Base-by-base conservation (phyloP, 768 basidiomycete species). In the Tylopilus intermedius region DNA sequence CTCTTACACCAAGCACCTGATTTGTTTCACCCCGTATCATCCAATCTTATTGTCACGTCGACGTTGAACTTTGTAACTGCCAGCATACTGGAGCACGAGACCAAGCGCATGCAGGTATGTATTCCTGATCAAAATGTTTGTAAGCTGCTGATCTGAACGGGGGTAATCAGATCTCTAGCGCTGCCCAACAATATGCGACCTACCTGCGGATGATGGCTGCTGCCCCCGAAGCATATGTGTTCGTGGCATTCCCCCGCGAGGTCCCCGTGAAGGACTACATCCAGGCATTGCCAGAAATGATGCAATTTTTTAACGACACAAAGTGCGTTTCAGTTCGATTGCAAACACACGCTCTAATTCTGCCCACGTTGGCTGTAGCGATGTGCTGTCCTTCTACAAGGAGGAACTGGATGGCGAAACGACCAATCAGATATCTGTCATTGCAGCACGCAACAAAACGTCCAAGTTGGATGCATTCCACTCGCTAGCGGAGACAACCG, bases 341-440 rank as follows among this genome's bases (percentile, higher is more conserved):
- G 38, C 30, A 30, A 30, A 30, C 30, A 8, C n/a, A 39, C 35
- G 8, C 6, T 26, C 13, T 14, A 8, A 18, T 22, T 9, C 33
- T 38, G 24, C 22, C 5, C 33, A 2, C 32, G 8, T n/a, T 2
- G 38, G 4, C 10, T 58, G 30, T 11, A 73, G 64, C 40, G 41
- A 50, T 9, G 9, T 43, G 11, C 13, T 50, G 22, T 50, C 32
- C 22, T 43, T 50, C 7, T 50, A 50, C 49, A 43, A 43, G 49
- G 49, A 35, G 26, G 49, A 43, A 14, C 22, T 43, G 40, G 30
- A 41, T 0, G 69, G 65, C 4, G 73, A 74, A 46, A 49, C 51
- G 4, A 57, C 58, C 41, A 73, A 72, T 47, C 66, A 58, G 22
- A 54, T 74, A 22, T 67, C 72, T 0, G 42, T 64, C 11, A 45